Evolutionary conservation across 73 alveolate genomes (phyloP).

Genomic region (Loxodes magnus): DNA sequence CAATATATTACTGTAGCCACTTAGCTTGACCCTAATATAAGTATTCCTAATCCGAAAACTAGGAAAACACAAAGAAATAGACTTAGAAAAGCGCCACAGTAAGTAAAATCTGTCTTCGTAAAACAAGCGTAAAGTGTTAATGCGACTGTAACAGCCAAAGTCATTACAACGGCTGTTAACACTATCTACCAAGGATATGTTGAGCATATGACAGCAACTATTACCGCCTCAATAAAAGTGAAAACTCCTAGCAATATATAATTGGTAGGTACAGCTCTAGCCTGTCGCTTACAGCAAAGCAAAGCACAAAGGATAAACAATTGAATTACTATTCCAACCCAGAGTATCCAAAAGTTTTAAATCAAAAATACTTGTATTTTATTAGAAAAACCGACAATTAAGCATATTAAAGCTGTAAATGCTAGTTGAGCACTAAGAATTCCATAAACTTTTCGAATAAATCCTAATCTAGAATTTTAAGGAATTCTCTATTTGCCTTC

Average conservation of each 20-base stretch:
- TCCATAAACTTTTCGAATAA: slow-evolving; percentile 24
- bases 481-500: too few species aligned
- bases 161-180: slow-evolving; percentile 27
- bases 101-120: slow-evolving; percentile 25
- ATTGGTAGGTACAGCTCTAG: slow-evolving; percentile 53
- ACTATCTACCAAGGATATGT: slow-evolving; percentile 42
- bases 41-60: slow-evolving; percentile 4
- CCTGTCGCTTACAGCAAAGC: slow-evolving; percentile 30
- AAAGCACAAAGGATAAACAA: slow-evolving; percentile 1
- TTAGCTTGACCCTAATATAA: slow-evolving; percentile 7
- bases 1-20: slow-evolving; percentile 17
- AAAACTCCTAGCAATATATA: slow-evolving; percentile 34
- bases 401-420: slow-evolving; percentile 23
- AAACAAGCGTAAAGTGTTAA: slow-evolving; percentile 34
- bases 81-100: neutral
- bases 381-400: neutral
- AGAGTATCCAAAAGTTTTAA: slow-evolving; percentile 7
- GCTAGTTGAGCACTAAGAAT: slow-evolving; percentile 17
- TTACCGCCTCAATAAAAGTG: slow-evolving; percentile 31
- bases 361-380: slow-evolving; percentile 4
- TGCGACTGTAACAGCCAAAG: slow-evolving; percentile 22
- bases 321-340: neutral
- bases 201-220: slow-evolving; percentile 25
- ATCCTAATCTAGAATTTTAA: too few species aligned
- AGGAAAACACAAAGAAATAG: neutral